phyloP scores from a whole-genome alignment of 495 filamentous ascomycete species.

The Parachaetomium inaequale region DNA sequence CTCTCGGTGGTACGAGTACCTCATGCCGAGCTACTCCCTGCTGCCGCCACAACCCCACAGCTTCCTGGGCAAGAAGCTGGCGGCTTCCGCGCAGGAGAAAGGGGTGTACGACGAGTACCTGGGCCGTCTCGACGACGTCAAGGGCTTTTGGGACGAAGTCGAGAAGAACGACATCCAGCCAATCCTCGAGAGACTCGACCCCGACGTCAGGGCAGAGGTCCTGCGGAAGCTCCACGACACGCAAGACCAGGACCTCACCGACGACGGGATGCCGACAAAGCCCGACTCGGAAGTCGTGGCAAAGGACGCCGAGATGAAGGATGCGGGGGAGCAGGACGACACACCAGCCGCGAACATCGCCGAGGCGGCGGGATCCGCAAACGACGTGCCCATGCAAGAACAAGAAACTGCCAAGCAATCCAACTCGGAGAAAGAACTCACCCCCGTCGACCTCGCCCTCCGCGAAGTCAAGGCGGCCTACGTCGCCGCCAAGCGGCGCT shows the following conservation, averaged over 20 bases:
- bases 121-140: conserved; percentile 69
- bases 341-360: neutral
- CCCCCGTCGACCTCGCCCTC: conserved; percentile 58
- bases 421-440: conserved; percentile 31
- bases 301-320: conserved; percentile 18
- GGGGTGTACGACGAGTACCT: conserved; percentile 64
- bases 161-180: conserved; percentile 74
- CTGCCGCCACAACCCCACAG: conserved; percentile 87
- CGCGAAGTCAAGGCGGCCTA: conserved; percentile 76
- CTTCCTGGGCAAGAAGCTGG: conserved; percentile 74
- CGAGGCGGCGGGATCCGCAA: neutral
- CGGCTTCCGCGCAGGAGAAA: conserved; percentile 65
- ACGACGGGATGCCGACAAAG: conserved; percentile 13
- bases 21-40: conserved; percentile 87
- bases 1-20: conserved; percentile 91
- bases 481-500: conserved; percentile 68
- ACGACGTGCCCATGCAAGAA: neutral
- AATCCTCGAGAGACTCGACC: conserved; percentile 54
- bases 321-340: conserved; percentile 9
- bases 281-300: conserved; percentile 14
- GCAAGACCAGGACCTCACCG: conserved; percentile 30
- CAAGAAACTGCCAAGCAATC: neutral
- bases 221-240: conserved; percentile 39
- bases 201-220: conserved; percentile 42
- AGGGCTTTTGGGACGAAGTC: conserved; percentile 72